Evolutionary conservation across 225 moss, liverwort and hornwort species (phyloP).

Genomic region (Ulota crispa): DNA sequence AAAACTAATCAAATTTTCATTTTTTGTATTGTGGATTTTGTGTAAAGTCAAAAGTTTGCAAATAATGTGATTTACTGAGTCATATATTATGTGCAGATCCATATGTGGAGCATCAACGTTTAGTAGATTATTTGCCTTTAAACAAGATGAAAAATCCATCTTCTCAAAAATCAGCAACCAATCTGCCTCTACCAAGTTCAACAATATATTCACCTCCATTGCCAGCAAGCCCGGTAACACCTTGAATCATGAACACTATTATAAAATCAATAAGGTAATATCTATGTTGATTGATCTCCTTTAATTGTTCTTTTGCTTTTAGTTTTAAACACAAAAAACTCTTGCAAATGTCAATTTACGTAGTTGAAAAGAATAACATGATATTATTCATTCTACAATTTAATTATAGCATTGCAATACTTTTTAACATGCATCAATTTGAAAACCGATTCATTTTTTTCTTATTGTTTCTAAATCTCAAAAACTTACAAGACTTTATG

Average conservation of each 20-base stretch:
- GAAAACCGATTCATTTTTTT: not conserved
- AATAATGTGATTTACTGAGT: not conserved
- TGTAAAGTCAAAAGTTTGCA: not conserved
- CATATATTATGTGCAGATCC: conserved; percentile 28
- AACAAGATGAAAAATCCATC: not conserved
- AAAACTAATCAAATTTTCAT: not conserved
- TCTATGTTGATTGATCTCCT: not conserved
- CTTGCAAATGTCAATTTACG: not conserved
- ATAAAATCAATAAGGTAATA: not conserved
- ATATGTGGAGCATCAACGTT: conserved; percentile 26
- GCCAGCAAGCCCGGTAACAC: conserved; percentile 6
- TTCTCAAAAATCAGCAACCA: not conserved
- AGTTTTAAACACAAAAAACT: not conserved
- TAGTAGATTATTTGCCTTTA: conserved; percentile 21
- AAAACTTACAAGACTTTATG: conserved; percentile 21
- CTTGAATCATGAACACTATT: not conserved
- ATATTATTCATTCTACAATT: not conserved
- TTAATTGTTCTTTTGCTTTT: not conserved
- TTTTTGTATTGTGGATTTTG: not conserved
- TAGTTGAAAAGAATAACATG: not conserved
- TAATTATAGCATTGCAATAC: not conserved
- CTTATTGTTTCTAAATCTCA: not conserved
- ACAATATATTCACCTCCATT: not conserved
- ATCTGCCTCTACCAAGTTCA: not conserved
- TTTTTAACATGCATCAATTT: not conserved